These are phyloP conservation scores for Eucalyptus sp. DNA, from an alignment of 345 rosid genomes.

Conservation along the genomic window DNA sequence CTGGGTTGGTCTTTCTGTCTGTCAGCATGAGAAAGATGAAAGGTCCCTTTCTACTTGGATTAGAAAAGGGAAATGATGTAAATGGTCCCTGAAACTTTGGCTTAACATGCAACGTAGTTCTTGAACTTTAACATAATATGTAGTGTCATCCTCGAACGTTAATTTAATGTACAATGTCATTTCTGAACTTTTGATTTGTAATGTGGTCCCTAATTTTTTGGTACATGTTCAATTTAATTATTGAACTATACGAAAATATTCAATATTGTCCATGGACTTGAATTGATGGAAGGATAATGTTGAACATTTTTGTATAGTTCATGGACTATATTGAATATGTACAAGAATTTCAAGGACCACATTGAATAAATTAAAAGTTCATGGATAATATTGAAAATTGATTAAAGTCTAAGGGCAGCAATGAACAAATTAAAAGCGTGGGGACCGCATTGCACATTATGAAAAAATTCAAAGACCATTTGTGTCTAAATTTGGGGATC, in stretches of 20 bases:
- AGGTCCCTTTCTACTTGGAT: neutral
- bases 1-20: neutral
- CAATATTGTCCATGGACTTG: accelerated
- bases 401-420: no score
- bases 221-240: no score
- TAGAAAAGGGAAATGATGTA: neutral
- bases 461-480: no score
- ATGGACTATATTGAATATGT: accelerated
- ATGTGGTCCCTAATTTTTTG: accelerated
- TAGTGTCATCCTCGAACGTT: accelerated
- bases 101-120: no score
- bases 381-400: accelerated
- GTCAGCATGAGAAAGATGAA: neutral
- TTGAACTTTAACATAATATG: accelerated
- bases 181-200: no score
- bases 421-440: accelerated
- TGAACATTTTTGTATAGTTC: accelerated
- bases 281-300: no score
- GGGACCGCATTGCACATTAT: accelerated
- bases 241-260: accelerated
- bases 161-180: accelerated
- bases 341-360: accelerated
- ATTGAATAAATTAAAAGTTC: accelerated
- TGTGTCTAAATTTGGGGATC: no score
- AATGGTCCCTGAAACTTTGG: no score